Evolutionary conservation across 148 eudicot genomes (phyloP).

Genomic region (Limonium bicolor): DNA sequence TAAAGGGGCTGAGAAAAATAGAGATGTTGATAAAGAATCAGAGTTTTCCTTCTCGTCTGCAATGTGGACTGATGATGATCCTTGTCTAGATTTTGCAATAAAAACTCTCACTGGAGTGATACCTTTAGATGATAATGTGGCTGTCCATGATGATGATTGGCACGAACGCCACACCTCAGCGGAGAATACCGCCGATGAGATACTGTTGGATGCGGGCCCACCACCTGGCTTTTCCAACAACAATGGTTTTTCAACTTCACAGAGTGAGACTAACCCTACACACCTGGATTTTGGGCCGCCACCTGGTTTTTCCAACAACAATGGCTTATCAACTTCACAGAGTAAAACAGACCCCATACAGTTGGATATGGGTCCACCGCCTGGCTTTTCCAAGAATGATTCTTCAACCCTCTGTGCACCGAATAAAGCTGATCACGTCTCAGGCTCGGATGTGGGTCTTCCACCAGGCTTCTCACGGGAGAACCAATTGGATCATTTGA

Average conservation of each 20-base stretch:
- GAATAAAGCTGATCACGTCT: no score
- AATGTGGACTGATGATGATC: conserved; percentile 70
- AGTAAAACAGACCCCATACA: conserved; percentile 1
- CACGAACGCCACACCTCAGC: conserved; percentile 24
- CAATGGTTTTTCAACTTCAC: not conserved
- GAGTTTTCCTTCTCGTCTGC: conserved; percentile 17
- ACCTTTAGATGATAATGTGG: conserved; percentile 42
- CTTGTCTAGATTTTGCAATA: conserved; percentile 69
- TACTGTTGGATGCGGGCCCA: conserved; percentile 6
- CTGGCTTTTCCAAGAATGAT: conserved; percentile 1
- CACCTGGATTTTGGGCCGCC: not conserved
- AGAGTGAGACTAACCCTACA: not conserved
- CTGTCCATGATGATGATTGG: conserved; percentile 28
- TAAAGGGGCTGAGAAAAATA: conserved; percentile 2
- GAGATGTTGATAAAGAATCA: conserved; percentile 4
- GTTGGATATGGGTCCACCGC: conserved; percentile 3
- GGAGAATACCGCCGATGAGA: conserved; percentile 1
- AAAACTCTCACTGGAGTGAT: conserved; percentile 81
- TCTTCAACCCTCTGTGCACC: not conserved
- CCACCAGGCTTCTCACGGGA: not conserved
- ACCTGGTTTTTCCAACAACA: conserved; percentile 2
- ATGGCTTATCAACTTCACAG: not conserved
- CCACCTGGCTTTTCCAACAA: not conserved
- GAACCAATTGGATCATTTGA: not conserved
- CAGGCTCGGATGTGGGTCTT: not conserved